phyloP scores from a whole-genome alignment of 2,329 filamentous ascomycete genomes.

The Fusarium brevicatenulatum region DNA sequence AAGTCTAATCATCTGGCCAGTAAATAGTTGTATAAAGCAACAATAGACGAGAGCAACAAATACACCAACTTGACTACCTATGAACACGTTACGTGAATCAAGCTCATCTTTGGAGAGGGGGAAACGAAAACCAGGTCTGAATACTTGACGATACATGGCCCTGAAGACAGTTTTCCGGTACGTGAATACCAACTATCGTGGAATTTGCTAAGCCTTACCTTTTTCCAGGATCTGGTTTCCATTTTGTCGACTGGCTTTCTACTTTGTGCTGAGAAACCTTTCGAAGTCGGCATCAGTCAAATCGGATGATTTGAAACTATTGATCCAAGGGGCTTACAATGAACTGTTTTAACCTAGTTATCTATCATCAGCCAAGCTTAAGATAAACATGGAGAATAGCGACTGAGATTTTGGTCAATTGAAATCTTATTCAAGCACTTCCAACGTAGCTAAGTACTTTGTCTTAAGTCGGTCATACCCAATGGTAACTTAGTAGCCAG shows the following conservation, averaged over 20 bases:
- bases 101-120: neutral
- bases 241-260: neutral
- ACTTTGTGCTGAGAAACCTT: neutral
- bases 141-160: neutral
- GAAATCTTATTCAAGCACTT: neutral
- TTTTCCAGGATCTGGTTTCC: neutral
- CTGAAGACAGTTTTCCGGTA: neutral
- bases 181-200: neutral
- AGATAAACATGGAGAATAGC: neutral
- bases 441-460: neutral
- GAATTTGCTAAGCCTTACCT: neutral
- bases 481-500: neutral
- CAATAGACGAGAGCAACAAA: neutral
- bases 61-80: neutral
- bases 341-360: neutral
- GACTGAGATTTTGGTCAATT: neutral
- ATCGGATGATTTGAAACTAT: neutral
- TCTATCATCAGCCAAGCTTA: neutral
- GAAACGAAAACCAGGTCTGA: neutral
- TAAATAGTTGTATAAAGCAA: neutral
- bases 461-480: no score
- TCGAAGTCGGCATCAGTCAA: neutral
- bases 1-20: neutral
- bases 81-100: neutral
- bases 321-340: neutral